These are phyloP conservation scores for Boletus rufocinnamomeus DNA, from an alignment of 768 basidiomycete species.

Conservation along the genomic window DNA sequence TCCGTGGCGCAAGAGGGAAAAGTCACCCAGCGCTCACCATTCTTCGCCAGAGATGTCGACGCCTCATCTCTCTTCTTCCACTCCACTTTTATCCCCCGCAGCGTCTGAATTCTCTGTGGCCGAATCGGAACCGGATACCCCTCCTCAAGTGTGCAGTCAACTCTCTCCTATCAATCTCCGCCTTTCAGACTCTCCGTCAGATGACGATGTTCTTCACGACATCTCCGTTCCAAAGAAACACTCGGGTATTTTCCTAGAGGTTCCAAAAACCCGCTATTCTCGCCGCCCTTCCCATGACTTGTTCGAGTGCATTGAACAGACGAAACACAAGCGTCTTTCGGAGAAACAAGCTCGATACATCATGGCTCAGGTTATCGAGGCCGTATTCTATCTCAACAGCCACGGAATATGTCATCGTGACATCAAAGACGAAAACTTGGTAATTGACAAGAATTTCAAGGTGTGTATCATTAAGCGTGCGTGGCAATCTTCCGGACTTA, in stretches of 20 bases:
- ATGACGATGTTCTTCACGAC: constrained; percentile 10
- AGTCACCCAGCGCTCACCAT: constrained; percentile 31
- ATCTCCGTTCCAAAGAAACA: constrained; percentile 16
- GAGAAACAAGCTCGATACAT: constrained; percentile 81
- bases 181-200: constrained; percentile 15
- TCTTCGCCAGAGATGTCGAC: constrained; percentile 30
- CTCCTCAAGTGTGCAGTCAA: constrained; percentile 35
- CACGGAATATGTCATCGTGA: constrained; percentile 93
- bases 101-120: constrained; percentile 48
- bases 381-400: constrained; percentile 75
- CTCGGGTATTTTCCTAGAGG: constrained; percentile 11
- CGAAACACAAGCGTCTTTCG: constrained; percentile 72
- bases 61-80: constrained; percentile 35
- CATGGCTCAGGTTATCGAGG: constrained; percentile 86
- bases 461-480: constrained; percentile 37
- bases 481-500: constrained; percentile 13
- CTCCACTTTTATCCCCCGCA: constrained; percentile 61
- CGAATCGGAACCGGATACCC: constrained; percentile 47
- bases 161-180: constrained; percentile 26
- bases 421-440: constrained; percentile 95
- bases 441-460: constrained; percentile 73
- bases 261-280: constrained; percentile 47
- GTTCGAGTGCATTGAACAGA: constrained; percentile 94
- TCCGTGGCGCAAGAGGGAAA: constrained; percentile 68
- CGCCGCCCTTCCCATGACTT: constrained; percentile 87